A percentile compares a stretch with the other conserved stretches of the same genome.
phyloP scores from a whole-genome alignment of 2,329 filamentous ascomycete genomes.

The Fusarium oligoseptatum region DNA sequence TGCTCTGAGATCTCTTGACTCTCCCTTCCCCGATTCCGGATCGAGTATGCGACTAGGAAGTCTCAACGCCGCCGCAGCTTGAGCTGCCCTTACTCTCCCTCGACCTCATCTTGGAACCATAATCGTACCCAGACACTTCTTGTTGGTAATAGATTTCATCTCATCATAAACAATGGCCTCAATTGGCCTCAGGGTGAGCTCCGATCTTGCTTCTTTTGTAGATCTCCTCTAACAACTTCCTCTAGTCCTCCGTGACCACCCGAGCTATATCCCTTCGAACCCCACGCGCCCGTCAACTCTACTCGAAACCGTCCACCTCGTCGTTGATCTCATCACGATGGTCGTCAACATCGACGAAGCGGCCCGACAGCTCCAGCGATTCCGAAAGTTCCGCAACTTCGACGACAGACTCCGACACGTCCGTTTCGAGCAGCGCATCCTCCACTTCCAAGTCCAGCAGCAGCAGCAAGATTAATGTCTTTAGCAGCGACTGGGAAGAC shows the following conservation, averaged over 20 bases:
- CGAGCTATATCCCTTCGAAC: constrained; percentile 40
- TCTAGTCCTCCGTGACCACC: constrained; percentile 36
- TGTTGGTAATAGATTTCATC: neutral
- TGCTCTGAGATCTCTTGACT: neutral
- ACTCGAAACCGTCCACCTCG: constrained; percentile 11
- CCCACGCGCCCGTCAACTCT: constrained; percentile 21
- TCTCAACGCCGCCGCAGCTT: constrained; percentile 29
- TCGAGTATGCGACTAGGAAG: constrained; percentile 35
- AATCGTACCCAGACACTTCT: neutral
- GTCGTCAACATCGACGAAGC: constrained; percentile 37
- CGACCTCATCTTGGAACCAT: neutral
- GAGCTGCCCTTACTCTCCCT: constrained; percentile 26
- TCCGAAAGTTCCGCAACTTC: constrained; percentile 21
- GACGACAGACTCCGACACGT: constrained; percentile 14
- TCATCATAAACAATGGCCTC: constrained; percentile 33
- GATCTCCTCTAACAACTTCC: constrained; percentile 27
- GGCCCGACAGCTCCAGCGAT: constrained; percentile 8
- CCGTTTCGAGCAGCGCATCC: constrained; percentile 31
- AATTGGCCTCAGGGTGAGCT: constrained; percentile 44
- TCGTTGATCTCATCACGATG: constrained; percentile 29
- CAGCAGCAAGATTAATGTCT: constrained; percentile 52
- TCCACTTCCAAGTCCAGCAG: constrained; percentile 35
- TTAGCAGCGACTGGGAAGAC: constrained; percentile 59
- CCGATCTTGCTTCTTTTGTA: neutral
- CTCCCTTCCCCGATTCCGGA: constrained; percentile 4